These are phyloP conservation scores for Cladophialophora yegresii DNA, from an alignment of 2,329 filamentous ascomycete species.

Conservation along the genomic window DNA sequence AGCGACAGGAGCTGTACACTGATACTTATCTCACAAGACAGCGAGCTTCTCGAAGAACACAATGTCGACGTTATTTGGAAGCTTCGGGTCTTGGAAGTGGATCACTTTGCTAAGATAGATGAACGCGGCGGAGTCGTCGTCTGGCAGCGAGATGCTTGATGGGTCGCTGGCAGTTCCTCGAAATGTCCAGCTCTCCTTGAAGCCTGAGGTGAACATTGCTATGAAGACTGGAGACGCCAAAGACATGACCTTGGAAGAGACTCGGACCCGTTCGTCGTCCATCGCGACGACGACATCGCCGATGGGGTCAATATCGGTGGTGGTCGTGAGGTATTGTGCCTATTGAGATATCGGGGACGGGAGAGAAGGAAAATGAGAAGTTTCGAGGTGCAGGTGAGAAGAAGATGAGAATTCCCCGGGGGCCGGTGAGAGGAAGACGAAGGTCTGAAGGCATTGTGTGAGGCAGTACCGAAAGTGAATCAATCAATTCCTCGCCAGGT, in stretches of 20 bases:
- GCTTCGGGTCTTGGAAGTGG: conserved; percentile 5
- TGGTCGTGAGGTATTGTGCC: not conserved
- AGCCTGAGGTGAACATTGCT: conserved; percentile 9
- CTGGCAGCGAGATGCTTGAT: conserved; percentile 6
- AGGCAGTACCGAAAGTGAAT: not conserved
- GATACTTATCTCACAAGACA: conserved; percentile 8
- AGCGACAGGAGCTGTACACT: conserved; percentile 1
- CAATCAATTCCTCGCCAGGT: not conserved
- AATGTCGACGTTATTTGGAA: conserved; percentile 7
- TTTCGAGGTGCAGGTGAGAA: not conserved
- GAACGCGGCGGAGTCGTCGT: conserved; percentile 8
- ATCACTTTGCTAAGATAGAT: conserved; percentile 3
- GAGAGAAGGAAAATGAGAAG: conserved; percentile 1
- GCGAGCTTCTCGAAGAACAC: conserved; percentile 6
- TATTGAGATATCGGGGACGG: not conserved
- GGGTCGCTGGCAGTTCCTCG: not conserved
- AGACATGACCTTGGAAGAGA: conserved; percentile 13
- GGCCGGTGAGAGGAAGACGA: too few relatives aligned
- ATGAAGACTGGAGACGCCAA: conserved; percentile 4
- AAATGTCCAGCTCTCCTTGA: not conserved
- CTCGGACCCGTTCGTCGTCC: conserved; percentile 1
- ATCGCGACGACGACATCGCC: conserved; percentile 11
- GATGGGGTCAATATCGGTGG: conserved; percentile 4
- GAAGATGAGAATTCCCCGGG: too few relatives aligned
- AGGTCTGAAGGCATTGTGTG: not conserved